These are phyloP conservation scores for Calonectria honghensis DNA, from an alignment of 2,329 filamentous ascomycete species.

Conservation along the genomic window DNA sequence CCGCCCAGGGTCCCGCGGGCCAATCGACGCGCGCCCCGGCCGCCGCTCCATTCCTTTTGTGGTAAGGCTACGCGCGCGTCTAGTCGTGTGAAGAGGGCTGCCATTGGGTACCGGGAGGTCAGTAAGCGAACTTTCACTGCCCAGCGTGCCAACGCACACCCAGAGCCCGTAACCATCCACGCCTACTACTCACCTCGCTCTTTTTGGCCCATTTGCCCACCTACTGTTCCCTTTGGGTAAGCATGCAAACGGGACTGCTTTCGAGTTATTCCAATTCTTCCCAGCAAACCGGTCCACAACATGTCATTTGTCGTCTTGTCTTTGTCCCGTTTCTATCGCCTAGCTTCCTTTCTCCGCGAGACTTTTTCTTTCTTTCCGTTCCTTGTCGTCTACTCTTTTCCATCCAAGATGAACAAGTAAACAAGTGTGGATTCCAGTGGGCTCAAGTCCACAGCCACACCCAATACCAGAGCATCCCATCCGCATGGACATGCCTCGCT, in stretches of 20 bases:
- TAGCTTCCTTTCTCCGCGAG: neutral
- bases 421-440: conserved; percentile 23
- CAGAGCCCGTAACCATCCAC: conserved; percentile 39
- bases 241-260: conserved; percentile 11
- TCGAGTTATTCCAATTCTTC: conserved; percentile 7
- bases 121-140: conserved; percentile 55
- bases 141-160: conserved; percentile 55
- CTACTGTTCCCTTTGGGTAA: conserved; percentile 31
- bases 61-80: conserved; percentile 57
- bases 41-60: conserved; percentile 40
- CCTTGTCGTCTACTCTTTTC: neutral
- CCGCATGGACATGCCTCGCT: conserved; percentile 29
- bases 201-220: conserved; percentile 38
- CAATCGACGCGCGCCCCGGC: conserved; percentile 56
- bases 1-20: conserved; percentile 27
- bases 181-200: conserved; percentile 40
- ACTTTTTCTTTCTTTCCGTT: neutral
- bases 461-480: conserved; percentile 20
- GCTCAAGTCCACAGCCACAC: conserved; percentile 18
- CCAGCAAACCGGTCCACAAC: conserved; percentile 7
- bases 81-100: conserved; percentile 48
- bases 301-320: conserved; percentile 12
- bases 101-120: conserved; percentile 57
- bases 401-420: neutral
- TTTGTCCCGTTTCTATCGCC: conserved; percentile 30